Evolutionary conservation across 208 protist species (phyloP).

Genomic region (Leishmania braziliensis): DNA sequence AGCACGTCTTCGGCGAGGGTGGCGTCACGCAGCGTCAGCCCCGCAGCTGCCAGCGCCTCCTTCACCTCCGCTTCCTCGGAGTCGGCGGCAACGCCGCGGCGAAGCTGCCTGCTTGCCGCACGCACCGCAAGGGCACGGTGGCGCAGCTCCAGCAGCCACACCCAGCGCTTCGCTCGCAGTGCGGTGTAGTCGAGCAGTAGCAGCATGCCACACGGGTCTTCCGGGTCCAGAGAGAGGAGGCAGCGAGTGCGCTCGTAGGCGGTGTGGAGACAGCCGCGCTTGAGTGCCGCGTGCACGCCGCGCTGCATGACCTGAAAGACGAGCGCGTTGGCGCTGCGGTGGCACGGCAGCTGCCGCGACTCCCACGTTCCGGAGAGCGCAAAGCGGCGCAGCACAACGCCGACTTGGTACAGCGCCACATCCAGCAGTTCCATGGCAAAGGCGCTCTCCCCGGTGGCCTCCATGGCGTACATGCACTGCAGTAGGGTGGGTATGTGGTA

Average conservation of each 20-base stretch:
- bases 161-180: constrained; percentile 74
- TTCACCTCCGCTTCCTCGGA: constrained; percentile 1
- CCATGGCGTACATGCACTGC: constrained; percentile 58
- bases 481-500: constrained; percentile 89
- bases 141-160: constrained; percentile 76
- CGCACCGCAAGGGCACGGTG: constrained; percentile 17
- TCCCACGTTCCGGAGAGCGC: constrained; percentile 60
- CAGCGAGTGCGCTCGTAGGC: constrained; percentile 73
- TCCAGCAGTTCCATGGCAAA: constrained; percentile 70
- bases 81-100: neutral
- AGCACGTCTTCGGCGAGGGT: constrained; percentile 32
- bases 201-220: constrained; percentile 65
- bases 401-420: constrained; percentile 79
- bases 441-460: constrained; percentile 57
- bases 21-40: neutral
- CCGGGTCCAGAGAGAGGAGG: constrained; percentile 76
- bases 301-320: constrained; percentile 61
- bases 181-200: constrained; percentile 81
- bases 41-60: constrained; percentile 9
- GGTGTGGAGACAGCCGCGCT: constrained; percentile 69
- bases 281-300: constrained; percentile 71
- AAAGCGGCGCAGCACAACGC: constrained; percentile 64
- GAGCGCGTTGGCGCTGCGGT: constrained; percentile 37
- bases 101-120: neutral
- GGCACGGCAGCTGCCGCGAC: constrained; percentile 45